Base-by-base conservation (phyloP, 2,329 filamentous ascomycete species). In the Ceratocystiopsis minuta region DNA sequence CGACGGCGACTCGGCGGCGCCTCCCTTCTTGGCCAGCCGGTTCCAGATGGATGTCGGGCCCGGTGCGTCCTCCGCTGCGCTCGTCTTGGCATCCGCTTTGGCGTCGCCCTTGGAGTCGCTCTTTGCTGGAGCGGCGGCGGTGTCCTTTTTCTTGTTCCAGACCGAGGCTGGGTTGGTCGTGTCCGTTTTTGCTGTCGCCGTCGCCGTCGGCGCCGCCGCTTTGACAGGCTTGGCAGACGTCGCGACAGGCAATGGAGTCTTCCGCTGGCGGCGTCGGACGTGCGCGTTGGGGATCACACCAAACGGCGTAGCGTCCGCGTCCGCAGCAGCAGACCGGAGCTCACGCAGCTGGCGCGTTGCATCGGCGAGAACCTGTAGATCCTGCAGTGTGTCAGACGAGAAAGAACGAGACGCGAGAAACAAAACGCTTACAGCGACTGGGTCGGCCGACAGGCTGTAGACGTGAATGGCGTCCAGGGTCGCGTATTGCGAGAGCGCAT, bases 391-490 rank as follows among this genome's bases (percentile, higher is more conserved):
- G 13, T 37, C 15, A n/a, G 16, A 28, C 20, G 7, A 4, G 20
- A 7, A n/a, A 4, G 14, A 5, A 16, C 1, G 13, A 2, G 17
- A 12, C 10, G n/a, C 7, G 5, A n/a, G 16, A 36, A 6, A n/a
- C 10, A 2, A 14, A 17, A 6, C 0, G 41, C 56, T 35, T 59
- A 73, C 78, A 57, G 78, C 79, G 15, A 86, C 64, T 1, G 76
- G 70, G 34, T 75, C 70, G 1, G 81, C 70, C 36, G 82, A 77
- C 16, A 96, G 55, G 53, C 86, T 94, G 62, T 96, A 96, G 36
- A 96, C 63, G 52, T 95, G 85, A 45, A 94, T 78, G 0, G 83
- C 81, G 0, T 67, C 69, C 42, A 94, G 74, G n/a, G 74, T 65
- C 39, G 80, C 68, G 49, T 88, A 92, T 15, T 72, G 67, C 14